A percentile compares a stretch with the other conserved stretches of the same genome.
Conservation (phyloP, 2,329 filamentous ascomycete genomes). For the Pestalotiopsis sp. region DNA sequence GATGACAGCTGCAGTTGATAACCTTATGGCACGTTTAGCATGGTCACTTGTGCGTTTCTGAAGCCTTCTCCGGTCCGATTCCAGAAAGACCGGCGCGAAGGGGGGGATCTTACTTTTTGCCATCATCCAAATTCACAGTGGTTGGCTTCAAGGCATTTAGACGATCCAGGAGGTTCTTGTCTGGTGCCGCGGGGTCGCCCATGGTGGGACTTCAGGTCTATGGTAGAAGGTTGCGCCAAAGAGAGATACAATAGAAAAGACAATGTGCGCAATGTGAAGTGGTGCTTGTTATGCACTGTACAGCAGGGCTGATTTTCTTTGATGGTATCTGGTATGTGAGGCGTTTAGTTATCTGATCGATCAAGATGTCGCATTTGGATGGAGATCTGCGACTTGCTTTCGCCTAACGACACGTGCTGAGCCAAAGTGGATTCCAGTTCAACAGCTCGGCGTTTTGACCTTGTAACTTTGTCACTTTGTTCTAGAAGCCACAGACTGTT, state of each 20-base stretch:
- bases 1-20: conserved; percentile 35
- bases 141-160: conserved; percentile 54
- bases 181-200: conserved; percentile 28
- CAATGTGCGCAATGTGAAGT: background rate
- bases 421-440: background rate
- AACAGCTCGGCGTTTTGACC: background rate
- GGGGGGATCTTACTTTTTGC: conserved; percentile 41
- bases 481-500: background rate
- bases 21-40: conserved; percentile 29
- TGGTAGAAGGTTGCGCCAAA: background rate
- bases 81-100: conserved; percentile 3
- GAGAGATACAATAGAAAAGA: background rate
- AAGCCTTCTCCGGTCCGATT: background rate
- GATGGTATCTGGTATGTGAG: background rate
- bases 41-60: conserved; percentile 14
- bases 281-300: background rate
- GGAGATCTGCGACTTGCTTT: background rate
- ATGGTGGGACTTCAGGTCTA: conserved; percentile 19
- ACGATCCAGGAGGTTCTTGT: conserved; percentile 54
- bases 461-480: background rate
- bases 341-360: background rate
- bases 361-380: background rate
- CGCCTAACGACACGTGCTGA: background rate
- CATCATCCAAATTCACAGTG: conserved; percentile 35
- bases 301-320: background rate